A percentile compares a stretch with the other conserved stretches of the same genome.
Evolutionary conservation across 2,329 filamentous ascomycete species (phyloP).

Genomic region (Exophiala sp.): DNA sequence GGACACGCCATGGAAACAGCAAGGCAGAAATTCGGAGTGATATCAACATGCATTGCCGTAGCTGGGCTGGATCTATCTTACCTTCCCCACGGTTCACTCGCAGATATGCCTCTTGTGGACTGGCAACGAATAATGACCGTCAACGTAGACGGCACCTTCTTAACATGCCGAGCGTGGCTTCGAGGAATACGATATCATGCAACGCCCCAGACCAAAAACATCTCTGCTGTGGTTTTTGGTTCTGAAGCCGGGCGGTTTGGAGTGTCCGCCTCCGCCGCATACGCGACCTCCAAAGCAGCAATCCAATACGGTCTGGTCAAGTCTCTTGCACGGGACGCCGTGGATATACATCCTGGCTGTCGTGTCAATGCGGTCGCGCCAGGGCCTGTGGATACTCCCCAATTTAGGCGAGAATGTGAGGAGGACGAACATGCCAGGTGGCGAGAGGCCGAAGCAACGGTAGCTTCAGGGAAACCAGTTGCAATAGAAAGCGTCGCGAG

Average conservation of each 20-base stretch:
- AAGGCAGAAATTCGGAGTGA: constrained; percentile 34
- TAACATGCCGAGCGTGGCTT: constrained; percentile 44
- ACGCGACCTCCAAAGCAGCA: constrained; percentile 45
- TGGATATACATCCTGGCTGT: constrained; percentile 35
- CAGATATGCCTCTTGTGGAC: constrained; percentile 40
- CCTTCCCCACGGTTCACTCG: constrained; percentile 36
- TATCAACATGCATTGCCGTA: constrained; percentile 40
- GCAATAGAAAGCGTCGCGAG: constrained; percentile 42
- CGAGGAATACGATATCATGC: constrained; percentile 32
- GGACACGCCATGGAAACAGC: constrained; percentile 36
- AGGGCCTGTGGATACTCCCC: constrained; percentile 44
- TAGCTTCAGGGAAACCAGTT: constrained; percentile 39
- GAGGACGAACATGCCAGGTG: constrained; percentile 40
- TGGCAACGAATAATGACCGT: constrained; percentile 42
- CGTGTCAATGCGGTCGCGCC: constrained; percentile 48
- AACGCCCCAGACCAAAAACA: constrained; percentile 32
- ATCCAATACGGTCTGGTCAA: constrained; percentile 45
- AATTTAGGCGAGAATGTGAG: constrained; percentile 42
- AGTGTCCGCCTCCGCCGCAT: constrained; percentile 43
- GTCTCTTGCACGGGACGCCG: constrained; percentile 41
- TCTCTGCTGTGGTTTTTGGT: constrained; percentile 45
- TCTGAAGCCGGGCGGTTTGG: constrained; percentile 46
- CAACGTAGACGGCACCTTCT: constrained; percentile 44
- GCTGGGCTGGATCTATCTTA: constrained; percentile 45
- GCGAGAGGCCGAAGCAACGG: constrained; percentile 44